Evolutionary conservation across 305 asterid genomes (phyloP), one percentile per base, ranked within the genome.

Genomic region (Salvia sclarea): DNA sequence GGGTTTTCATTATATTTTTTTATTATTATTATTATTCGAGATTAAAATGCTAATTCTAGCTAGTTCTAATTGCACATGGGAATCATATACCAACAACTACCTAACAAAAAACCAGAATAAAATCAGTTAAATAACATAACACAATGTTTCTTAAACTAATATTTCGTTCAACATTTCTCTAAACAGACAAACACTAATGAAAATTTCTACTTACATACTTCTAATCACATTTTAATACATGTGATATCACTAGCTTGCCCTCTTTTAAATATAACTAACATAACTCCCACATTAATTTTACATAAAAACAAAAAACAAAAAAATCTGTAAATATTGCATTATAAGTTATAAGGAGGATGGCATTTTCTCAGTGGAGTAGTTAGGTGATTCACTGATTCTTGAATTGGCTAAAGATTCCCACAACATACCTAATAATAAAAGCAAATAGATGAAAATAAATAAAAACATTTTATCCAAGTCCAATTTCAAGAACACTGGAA

Each of bases 251-350:
- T 48, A 7, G 6, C 10, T 40, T 67, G 12, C 31, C 18, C 3
- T 43, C 65, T 35, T n/a, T n/a, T n/a, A n/a, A n/a, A n/a, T n/a
- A 38, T 38, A 63, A 63, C 76, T 63, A 71, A 63, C 65, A 47
- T 30, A 63, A 54, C 65, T 63, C 28, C 70, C 70, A 61, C 52
- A 37, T 13, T 48, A 55, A 17, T n/a, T n/a, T n/a, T n/a, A n/a
- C n/a, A n/a, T 25, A 25, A 41, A 17, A 35, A 45, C 33, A 45
- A 69, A 30, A 49, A 5, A 21, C 18, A 25, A 47, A 57, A 33
- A 47, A 45, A 8, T 35, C 6, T 38, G 43, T 8, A 9, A 47
- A 13, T 13, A 6, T 8, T 33, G 18, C 35, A 44, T 2, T 30
- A 43, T 25, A 16, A 13, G 9, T 5, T 17, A 47, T 22, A 48